Percentiles rank a stretch among this genome's conserved stretches.
Conservation (phyloP, 371 early-diverging fungal genomes). For the Haplosporangium sp. region DNA sequence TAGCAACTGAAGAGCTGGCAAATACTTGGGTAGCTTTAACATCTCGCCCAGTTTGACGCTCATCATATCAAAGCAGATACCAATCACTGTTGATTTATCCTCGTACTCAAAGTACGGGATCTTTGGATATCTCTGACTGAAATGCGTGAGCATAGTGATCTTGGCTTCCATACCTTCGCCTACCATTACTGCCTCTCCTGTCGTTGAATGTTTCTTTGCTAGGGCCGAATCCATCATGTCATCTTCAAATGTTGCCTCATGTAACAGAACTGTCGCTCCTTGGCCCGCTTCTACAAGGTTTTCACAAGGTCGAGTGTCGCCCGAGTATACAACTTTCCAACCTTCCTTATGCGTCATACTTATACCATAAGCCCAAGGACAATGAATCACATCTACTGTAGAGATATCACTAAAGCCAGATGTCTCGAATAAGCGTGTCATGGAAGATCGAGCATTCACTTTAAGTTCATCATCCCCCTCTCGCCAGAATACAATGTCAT, state of each 20-base stretch:
- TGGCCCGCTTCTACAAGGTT: slow-evolving; percentile 80
- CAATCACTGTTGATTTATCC: slow-evolving; percentile 64
- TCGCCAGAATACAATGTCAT: slow-evolving; percentile 55
- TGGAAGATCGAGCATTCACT: not conserved
- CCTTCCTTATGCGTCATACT: slow-evolving; percentile 73
- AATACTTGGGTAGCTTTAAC: slow-evolving; percentile 68
- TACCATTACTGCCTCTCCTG: slow-evolving; percentile 89
- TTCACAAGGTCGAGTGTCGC: slow-evolving; percentile 95
- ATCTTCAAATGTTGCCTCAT: slow-evolving; percentile 97
- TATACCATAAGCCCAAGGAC: slow-evolving; percentile 83
- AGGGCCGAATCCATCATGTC: slow-evolving; percentile 84
- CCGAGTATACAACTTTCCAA: slow-evolving; percentile 89
- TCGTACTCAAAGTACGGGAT: slow-evolving; percentile 66
- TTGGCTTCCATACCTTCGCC: slow-evolving; percentile 85
- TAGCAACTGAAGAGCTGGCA: slow-evolving; percentile 66
- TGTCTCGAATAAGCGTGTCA: slow-evolving; percentile 53
- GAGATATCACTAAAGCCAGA: slow-evolving; percentile 66
- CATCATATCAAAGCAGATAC: slow-evolving; percentile 91
- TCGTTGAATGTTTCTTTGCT: slow-evolving; percentile 92
- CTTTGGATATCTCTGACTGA: slow-evolving; percentile 96
- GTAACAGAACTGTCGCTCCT: slow-evolving; percentile 87
- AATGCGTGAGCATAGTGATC: slow-evolving; percentile 94
- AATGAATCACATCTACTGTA: slow-evolving; percentile 85
- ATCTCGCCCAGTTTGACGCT: slow-evolving; percentile 70
- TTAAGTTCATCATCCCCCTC: slow-evolving; percentile 11